Base-by-base conservation (phyloP, 1,284 basidiomycete genomes). In the Boletellus deceptivus region DNA sequence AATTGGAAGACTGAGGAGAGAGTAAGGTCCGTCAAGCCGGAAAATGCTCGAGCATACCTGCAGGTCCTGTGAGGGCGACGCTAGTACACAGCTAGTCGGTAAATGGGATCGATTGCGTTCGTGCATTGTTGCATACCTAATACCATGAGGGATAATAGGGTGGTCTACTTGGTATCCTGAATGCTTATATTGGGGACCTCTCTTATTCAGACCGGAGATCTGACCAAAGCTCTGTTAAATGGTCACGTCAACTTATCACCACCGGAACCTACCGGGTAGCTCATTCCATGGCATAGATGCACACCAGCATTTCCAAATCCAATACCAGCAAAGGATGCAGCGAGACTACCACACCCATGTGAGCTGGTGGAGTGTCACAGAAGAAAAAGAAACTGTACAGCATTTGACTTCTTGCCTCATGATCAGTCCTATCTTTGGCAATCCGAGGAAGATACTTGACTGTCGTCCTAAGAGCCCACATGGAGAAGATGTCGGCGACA, bases 231-330 rank as follows among this genome's bases (percentile, higher is more conserved):
- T 56, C 57, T 54, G 47, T 48, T 17, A 55, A 38, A 11, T 31
- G 46, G 35, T 34, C 27, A 34, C 41, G 31, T 31, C 5, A 38
- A 9, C 20, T 53, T 43, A 43, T 33, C 34, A 55, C 45, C 29
- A 46, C 22, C 20, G 16, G 24, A 33, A 69, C 80, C 54, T 65
- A 87, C 86, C 4, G 88, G 88, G 58, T 89, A 91, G 60, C 88
- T 89, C 74, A 91, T 89, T 38, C 88, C 91, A 63, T 93, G 91
- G 61, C 91, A 94, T 54, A 95, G 71, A 70, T 95, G 93, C 6
- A 97, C 93, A 29, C 94, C 94, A 18, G 88, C 94, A 64, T 96
- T 97, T 34, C 95, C 95, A 62, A 98, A 98, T 0, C 94, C 94
- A 53, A 97, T 96, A 43, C 94, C 95, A 54, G 94, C 94, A 56